Percentiles rank a stretch among this genome's conserved stretches.
Evolutionary conservation across 2,329 filamentous ascomycete species (phyloP).

Genomic region (Penicillium sp.): DNA sequence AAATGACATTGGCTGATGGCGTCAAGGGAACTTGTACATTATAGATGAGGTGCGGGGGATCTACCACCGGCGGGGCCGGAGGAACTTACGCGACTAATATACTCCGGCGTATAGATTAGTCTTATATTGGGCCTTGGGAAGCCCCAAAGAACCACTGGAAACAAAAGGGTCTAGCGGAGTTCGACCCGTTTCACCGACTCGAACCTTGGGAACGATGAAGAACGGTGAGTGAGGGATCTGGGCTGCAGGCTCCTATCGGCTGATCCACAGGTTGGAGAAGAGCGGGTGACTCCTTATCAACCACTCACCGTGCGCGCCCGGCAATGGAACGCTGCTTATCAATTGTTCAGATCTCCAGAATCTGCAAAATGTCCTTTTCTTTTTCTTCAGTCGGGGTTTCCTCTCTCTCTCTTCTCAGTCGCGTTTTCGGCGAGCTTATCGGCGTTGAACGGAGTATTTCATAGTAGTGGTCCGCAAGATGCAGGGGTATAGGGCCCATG

Average conservation of each 20-base stretch:
- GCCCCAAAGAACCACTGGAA: not conserved
- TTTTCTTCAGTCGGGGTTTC: not conserved
- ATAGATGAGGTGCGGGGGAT: not conserved
- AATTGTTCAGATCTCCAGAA: not conserved
- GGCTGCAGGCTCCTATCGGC: slow-evolving; percentile 5
- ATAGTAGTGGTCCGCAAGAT: not conserved
- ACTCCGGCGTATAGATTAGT: not conserved
- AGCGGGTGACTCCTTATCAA: slow-evolving; percentile 8
- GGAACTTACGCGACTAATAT: not conserved
- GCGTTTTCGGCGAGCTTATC: not conserved
- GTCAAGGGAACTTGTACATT: not conserved
- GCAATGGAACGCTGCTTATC: slow-evolving; percentile 11
- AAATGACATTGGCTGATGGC: not conserved
- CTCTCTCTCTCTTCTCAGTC: not conserved
- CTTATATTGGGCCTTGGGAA: not conserved
- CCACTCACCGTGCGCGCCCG: slow-evolving; percentile 7
- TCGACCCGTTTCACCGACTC: not conserved
- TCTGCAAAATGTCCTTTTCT: slow-evolving; percentile 1
- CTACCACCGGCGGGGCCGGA: not conserved
- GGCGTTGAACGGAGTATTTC: no score
- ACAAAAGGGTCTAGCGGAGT: not conserved
- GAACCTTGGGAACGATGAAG: not conserved
- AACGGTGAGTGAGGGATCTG: not conserved
- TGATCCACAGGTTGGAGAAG: not conserved
- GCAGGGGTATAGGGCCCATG: slow-evolving; percentile 20